These are phyloP conservation scores for Phoenix roebelenii DNA, from an alignment of 176 grass and related monocot genomes.

Conservation along the genomic window DNA sequence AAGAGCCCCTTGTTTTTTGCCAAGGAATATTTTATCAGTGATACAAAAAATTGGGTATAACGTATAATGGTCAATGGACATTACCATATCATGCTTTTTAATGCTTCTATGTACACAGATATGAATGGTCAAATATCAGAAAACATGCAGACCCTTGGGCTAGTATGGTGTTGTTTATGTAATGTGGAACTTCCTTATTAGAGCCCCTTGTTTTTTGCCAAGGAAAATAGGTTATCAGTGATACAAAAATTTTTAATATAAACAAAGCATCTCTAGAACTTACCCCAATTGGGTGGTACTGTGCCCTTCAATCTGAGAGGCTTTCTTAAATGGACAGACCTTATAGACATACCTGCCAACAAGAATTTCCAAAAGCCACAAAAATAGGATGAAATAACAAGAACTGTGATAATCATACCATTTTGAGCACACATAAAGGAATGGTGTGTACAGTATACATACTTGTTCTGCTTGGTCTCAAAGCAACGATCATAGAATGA, in stretches of 20 bases:
- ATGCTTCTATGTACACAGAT: no score
- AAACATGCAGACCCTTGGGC: no score
- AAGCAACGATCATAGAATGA: conserved; percentile 94
- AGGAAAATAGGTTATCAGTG: no score
- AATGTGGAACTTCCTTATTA: no score
- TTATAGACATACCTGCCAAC: conserved; percentile 75
- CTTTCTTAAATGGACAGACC: conserved; percentile 91
- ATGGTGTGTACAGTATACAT: conserved; percentile 32
- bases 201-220: no score
- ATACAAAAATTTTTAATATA: neutral
- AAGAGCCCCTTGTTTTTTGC: no score
- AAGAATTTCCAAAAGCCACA: conserved; percentile 16
- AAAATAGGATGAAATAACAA: conserved; percentile 5
- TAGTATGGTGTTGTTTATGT: no score
- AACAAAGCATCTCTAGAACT: conserved; percentile 13
- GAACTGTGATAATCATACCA: conserved; percentile 2
- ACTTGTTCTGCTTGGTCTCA: conserved; percentile 90
- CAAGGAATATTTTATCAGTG: no score
- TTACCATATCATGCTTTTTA: no score
- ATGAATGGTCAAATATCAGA: no score
- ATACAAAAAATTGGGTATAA: no score
- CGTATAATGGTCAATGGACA: no score
- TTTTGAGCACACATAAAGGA: neutral
- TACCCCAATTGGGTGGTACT: conserved; percentile 92
- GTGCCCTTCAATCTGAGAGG: conserved; percentile 83